Evolutionary conservation across 345 rosid genomes (phyloP), one percentile per base, ranked within the genome.

Genomic region (Eutrema yunnanense): DNA sequence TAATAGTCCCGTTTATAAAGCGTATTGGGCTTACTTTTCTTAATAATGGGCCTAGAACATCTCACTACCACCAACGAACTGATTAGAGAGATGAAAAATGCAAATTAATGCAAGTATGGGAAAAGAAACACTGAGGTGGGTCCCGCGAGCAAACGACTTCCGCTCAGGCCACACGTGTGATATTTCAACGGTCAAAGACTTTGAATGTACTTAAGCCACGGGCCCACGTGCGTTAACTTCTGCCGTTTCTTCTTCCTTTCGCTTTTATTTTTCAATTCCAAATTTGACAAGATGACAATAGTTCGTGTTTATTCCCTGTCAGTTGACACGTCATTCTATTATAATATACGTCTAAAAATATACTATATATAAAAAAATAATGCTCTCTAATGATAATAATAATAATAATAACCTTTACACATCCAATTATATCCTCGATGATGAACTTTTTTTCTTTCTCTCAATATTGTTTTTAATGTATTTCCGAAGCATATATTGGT

Each of bases 251-350:
- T 37, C 9, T 37, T 37, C 42, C 42, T 40, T 3, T 40, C 10
- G 1, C 10, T 12, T 53, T 12, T 53, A 4, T 10, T 65, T 36
- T 41, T 61, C 12, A n/a, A 9, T 30, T 9, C 11, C 3, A 55
- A 56, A 30, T 30, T 67, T 9, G 36, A 75, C 62, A 68, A 52
- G 58, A 27, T n/a, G 79, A 75, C 79, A 75, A 67, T 9, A 75
- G 9, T 75, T 75, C 69, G 74, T 61, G 79, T 75, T 75, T 67
- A 75, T 74, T 51, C 73, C 40, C 68, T 74, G 73, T 67, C 78
- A 60, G 10, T 74, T 55, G 41, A 34, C 68, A 51, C 48, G 49
- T 74, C 78, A 59, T 52, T 67, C 6, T 49, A 9, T 32, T 46
- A 6, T 44, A 22, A 1, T 22, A 22, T 22, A 22, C 26, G 26